Conservation (phyloP, 345 rosid species). For the Lepidium sativum region DNA sequence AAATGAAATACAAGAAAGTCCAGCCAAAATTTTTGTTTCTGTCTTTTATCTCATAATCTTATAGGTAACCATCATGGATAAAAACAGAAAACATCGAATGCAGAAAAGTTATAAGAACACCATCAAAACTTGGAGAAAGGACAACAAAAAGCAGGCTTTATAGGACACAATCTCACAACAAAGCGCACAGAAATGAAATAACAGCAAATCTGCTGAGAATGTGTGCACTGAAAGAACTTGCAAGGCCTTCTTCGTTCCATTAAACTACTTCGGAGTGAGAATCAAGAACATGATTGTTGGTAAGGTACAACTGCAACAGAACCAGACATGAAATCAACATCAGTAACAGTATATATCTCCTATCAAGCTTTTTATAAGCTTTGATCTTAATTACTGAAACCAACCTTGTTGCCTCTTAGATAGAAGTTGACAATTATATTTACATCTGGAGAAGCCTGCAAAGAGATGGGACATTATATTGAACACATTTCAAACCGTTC, state of each 20-base stretch:
- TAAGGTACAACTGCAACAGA: conserved; percentile 19
- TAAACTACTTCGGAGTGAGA: not conserved
- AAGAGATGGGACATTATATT: not conserved
- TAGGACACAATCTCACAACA: conserved; percentile 15
- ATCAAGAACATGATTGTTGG: not conserved
- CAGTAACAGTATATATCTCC: not conserved
- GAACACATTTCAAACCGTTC: not conserved
- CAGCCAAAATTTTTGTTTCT: conserved; percentile 1
- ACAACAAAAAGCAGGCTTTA: not conserved
- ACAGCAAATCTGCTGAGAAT: not conserved
- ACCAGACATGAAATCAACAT: not conserved
- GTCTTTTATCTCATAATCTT: not conserved
- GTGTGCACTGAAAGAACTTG: conserved; percentile 11
- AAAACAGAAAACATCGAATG: not conserved
- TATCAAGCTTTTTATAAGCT: not conserved
- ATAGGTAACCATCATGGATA: not conserved
- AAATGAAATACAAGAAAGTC: not conserved
- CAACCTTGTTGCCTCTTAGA: conserved; percentile 21
- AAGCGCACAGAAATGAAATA: not conserved
- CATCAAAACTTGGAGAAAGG: conserved; percentile 15
- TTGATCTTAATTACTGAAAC: not conserved
- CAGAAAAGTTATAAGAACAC: not conserved
- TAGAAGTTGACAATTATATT: conserved; percentile 9
- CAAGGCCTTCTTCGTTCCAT: not conserved
- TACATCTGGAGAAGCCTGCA: conserved; percentile 19